phyloP scores from a whole-genome alignment of 345 rosid genomes.

The Salix viminalis region DNA sequence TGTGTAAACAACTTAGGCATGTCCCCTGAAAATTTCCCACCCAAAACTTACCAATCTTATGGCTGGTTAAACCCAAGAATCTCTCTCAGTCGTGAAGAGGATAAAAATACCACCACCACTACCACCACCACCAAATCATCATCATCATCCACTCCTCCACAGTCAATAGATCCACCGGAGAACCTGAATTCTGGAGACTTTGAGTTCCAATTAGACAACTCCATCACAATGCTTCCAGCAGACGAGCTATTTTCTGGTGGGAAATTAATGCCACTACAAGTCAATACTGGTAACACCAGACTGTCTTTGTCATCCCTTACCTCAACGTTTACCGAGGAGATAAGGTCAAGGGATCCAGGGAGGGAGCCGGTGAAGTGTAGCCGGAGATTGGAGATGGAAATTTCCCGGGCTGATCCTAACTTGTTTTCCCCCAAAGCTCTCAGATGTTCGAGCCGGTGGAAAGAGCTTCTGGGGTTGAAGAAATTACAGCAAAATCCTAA shows the following conservation, averaged over 20 bases:
- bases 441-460: slow-evolving; percentile 91
- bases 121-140: neutral
- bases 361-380: slow-evolving; percentile 24
- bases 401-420: slow-evolving; percentile 40
- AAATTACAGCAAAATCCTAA: slow-evolving; percentile 46
- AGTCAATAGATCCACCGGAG: slow-evolving; percentile 24
- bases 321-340: neutral
- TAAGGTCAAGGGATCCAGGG: slow-evolving; percentile 28
- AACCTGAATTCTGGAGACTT: slow-evolving; percentile 50
- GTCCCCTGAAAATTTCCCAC: slow-evolving; percentile 54
- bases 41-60: slow-evolving; percentile 31
- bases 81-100: slow-evolving; percentile 53
- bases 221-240: slow-evolving; percentile 81
- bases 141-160: neutral
- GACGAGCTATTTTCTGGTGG: slow-evolving; percentile 91
- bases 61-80: slow-evolving; percentile 67
- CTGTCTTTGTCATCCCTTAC: neutral
- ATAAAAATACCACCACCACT: slow-evolving; percentile 13
- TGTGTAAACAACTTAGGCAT: slow-evolving; percentile 65
- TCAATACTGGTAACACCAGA: slow-evolving; percentile 18
- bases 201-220: slow-evolving; percentile 83
- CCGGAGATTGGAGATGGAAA: slow-evolving; percentile 36
- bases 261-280: slow-evolving; percentile 71
- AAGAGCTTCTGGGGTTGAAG: slow-evolving; percentile 73
- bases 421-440: slow-evolving; percentile 79